These are phyloP conservation scores for Theileria orientalis DNA, from an alignment of 169 alveolate genomes.

Conservation along the genomic window DNA sequence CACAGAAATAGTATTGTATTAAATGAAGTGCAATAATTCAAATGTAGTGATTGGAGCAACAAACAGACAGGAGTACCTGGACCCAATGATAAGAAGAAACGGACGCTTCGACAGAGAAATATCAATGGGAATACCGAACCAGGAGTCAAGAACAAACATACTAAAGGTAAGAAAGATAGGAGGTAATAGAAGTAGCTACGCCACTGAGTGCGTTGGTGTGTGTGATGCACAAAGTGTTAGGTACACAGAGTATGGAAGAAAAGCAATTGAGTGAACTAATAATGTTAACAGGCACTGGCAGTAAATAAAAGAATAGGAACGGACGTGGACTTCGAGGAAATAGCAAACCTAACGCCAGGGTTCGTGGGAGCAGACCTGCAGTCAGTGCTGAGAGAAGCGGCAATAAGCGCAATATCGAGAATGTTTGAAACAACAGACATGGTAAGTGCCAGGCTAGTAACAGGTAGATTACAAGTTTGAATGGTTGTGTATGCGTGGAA, in stretches of 20 bases:
- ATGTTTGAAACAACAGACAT: slow-evolving; percentile 9
- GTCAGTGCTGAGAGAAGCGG: slow-evolving; percentile 91
- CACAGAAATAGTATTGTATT: too few relatives aligned
- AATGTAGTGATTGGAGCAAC: slow-evolving; percentile 96
- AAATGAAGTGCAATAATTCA: not conserved
- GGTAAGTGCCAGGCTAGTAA: not conserved
- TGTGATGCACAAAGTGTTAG: too few relatives aligned
- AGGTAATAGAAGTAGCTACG: too few relatives aligned
- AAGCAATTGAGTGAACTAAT: too few relatives aligned
- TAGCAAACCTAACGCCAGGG: slow-evolving; percentile 87
- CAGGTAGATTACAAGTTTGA: not conserved
- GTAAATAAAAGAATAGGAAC: slow-evolving; percentile 83
- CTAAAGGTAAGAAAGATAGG: slow-evolving; percentile 26
- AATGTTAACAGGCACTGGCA: slow-evolving; percentile 73
- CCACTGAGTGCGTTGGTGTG: too few relatives aligned
- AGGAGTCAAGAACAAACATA: slow-evolving; percentile 87
- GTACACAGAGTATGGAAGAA: too few relatives aligned
- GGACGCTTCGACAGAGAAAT: slow-evolving; percentile 82
- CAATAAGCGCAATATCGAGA: slow-evolving; percentile 72
- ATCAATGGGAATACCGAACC: slow-evolving; percentile 95
- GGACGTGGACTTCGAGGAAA: slow-evolving; percentile 75
- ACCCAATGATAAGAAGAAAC: slow-evolving; percentile 97
- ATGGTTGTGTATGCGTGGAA: not conserved
- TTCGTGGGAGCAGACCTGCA: slow-evolving; percentile 95
- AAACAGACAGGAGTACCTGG: slow-evolving; percentile 98